Percentiles rank a stretch among this genome's conserved stretches.
Conservation (phyloP, 192 early-diverging fungal species). For the Spinellus fusiger region DNA sequence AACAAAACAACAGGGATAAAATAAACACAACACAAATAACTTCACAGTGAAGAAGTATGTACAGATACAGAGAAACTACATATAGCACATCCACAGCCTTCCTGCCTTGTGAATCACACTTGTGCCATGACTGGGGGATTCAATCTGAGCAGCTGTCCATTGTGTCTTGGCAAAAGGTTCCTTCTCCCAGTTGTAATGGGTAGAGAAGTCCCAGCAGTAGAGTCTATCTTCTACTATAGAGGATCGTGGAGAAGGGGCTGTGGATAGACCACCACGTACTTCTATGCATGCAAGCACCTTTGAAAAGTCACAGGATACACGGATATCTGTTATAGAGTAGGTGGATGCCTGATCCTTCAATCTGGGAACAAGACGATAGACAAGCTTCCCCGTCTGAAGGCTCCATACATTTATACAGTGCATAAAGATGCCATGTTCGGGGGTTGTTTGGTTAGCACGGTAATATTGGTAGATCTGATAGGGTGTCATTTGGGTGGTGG, state of each 20-base stretch:
- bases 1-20: too few relatives aligned
- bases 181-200: not conserved
- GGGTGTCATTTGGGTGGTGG: not conserved
- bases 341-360: not conserved
- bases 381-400: conserved; percentile 32
- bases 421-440: not conserved
- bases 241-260: not conserved
- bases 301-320: conserved; percentile 10
- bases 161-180: not conserved
- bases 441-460: not conserved
- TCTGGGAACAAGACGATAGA: conserved; percentile 35
- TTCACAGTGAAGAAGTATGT: not conserved
- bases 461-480: conserved; percentile 19
- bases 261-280: not conserved
- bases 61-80: not conserved
- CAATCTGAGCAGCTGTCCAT: not conserved
- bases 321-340: conserved; percentile 21
- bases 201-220: conserved; percentile 19
- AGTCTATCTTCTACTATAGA: conserved; percentile 14
- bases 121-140: not conserved
- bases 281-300: conserved; percentile 18
- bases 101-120: not conserved
- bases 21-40: not conserved
- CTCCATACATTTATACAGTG: conserved; percentile 48
- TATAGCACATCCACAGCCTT: conserved; percentile 13